These are phyloP conservation scores for Daldinia vernicosa DNA, from an alignment of 495 filamentous ascomycete species.

Conservation along the genomic window DNA sequence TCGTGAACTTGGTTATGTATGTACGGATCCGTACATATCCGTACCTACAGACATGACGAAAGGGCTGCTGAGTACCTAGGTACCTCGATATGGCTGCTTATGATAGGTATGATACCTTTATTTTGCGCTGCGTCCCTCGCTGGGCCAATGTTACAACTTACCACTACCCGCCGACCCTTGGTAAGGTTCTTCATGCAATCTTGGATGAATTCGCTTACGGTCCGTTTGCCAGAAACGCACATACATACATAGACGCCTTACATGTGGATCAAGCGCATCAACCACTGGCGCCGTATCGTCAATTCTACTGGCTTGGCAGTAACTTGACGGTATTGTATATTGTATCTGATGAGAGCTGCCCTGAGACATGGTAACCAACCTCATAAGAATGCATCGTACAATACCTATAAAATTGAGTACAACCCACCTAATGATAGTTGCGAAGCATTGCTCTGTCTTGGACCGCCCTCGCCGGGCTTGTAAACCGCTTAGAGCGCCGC, in stretches of 20 bases:
- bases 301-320: conserved; percentile 3
- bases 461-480: background rate
- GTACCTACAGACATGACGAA: background rate
- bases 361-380: conserved; percentile 3
- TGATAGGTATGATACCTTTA: conserved; percentile 19
- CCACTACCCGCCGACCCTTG: conserved; percentile 35
- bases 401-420: background rate
- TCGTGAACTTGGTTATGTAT: conserved; percentile 7
- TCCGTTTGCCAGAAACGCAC: conserved; percentile 28
- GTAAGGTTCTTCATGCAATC: conserved; percentile 35
- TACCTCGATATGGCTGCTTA: conserved; percentile 19
- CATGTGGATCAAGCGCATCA: conserved; percentile 13
- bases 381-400: conserved; percentile 16
- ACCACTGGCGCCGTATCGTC: conserved; percentile 2
- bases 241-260: conserved; percentile 14
- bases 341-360: background rate
- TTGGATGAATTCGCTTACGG: conserved; percentile 42
- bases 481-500: background rate
- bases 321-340: conserved; percentile 7
- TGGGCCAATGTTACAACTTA: conserved; percentile 18
- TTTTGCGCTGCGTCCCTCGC: conserved; percentile 22
- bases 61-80: conserved; percentile 20
- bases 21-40: background rate
- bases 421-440: background rate
- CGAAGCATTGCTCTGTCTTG: background rate